Evolutionary conservation across 169 alveolate species (phyloP).

Genomic region (Plasmodium adleri): DNA sequence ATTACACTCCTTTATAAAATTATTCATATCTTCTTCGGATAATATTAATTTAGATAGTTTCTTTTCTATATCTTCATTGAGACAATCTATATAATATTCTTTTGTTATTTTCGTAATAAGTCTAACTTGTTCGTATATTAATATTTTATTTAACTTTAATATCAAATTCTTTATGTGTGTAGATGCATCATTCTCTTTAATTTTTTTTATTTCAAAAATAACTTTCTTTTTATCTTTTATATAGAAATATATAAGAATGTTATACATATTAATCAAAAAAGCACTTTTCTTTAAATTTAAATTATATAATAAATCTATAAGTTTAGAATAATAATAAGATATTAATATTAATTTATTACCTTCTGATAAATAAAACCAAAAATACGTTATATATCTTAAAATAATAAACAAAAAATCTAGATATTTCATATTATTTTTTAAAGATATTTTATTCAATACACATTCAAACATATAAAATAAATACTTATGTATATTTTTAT

Average conservation of each 20-base stretch:
- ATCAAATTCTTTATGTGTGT: slow-evolving; percentile 19
- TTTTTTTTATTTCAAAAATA: slow-evolving; percentile 15
- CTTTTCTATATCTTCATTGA: slow-evolving; percentile 1
- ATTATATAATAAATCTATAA: slow-evolving; percentile 52
- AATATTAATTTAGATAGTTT: not conserved
- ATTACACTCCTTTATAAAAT: not conserved
- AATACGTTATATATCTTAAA: slow-evolving; percentile 60
- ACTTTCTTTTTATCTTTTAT: slow-evolving; percentile 50
- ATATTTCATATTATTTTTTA: slow-evolving; percentile 43
- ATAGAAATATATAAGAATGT: slow-evolving; percentile 21
- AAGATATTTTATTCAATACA: slow-evolving; percentile 30
- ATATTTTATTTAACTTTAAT: slow-evolving; percentile 43
- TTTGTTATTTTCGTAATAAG: slow-evolving; percentile 21
- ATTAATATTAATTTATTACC: slow-evolving; percentile 47
- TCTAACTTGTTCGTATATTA: slow-evolving; percentile 27
- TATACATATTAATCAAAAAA: slow-evolving; percentile 52
- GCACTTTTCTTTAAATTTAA: slow-evolving; percentile 39
- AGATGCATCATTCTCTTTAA: slow-evolving; percentile 36
- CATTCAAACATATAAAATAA: slow-evolving; percentile 68
- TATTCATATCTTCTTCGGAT: slow-evolving; percentile 19
- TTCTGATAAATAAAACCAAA: slow-evolving; percentile 59
- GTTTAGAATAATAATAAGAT: slow-evolving; percentile 61
- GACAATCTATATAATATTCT: slow-evolving; percentile 1
- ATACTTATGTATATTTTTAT: slow-evolving; percentile 46
- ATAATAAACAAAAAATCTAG: slow-evolving; percentile 51